Evolutionary conservation across 1,139 yeast species (phyloP), one percentile per base, ranked within the genome.

Genomic region (Ogataea hybrid): DNA sequence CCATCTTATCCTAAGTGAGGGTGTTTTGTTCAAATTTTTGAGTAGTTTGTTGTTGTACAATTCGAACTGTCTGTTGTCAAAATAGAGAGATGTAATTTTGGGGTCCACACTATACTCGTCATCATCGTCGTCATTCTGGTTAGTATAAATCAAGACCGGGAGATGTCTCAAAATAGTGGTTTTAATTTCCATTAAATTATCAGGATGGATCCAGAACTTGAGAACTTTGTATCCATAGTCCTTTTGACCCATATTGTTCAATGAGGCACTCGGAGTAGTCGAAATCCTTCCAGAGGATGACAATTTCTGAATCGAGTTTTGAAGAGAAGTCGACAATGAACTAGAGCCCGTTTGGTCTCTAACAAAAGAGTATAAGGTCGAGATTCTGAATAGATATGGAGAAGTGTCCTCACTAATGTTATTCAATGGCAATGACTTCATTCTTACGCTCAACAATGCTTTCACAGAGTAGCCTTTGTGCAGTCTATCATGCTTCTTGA

Each of bases 171-270:
- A 75, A 51, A 92, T 87, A 50, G 89, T 81, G 18, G 97, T 88
- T 68, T 92, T 92, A 44, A 89, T 96, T 66, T 92, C 97, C 96
- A 90, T 90, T 61, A 90, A 71, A 62, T 92, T 89, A 58, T 92
- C 98, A 12, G 92, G 92, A 61, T 92, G 97, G 38, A 92, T 75
- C 98, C 98, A 92, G 65, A 90, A 90, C 67, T 88, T 88, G 66
- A 84, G 82, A 20, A 88, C 81, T 56, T 85, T 87, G 63, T 71
- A 85, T 37, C 56, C 57, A 8, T 81, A 82, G 29, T 76, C 72
- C 44, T 73, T 73, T 8, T 33, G 34, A 7, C 41, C 35, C 28
- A 35, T 37, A 17, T 44, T 41, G 15, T 36, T 42, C 11, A 40
- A 55, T 10, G 59, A 57, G 28, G 61, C 57, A 39, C 56, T 56